These are phyloP conservation scores for Tulasnella calospora DNA, from an alignment of 768 basidiomycete genomes.

Conservation along the genomic window DNA sequence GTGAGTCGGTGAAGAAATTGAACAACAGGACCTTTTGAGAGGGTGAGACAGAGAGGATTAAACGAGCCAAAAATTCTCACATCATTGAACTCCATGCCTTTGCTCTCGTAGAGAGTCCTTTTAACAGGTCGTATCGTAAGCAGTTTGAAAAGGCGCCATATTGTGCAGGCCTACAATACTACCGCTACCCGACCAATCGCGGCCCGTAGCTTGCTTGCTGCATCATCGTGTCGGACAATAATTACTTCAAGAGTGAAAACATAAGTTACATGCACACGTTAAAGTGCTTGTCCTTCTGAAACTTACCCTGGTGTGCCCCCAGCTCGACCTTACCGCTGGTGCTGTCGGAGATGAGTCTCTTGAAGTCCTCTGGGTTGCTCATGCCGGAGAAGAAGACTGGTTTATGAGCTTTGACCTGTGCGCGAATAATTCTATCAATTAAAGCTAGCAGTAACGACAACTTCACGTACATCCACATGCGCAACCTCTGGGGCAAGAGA, in stretches of 20 bases:
- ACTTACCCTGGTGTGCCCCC: neutral
- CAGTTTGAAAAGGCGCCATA: neutral
- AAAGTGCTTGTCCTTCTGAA: neutral
- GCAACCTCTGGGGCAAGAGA: constrained; percentile 37
- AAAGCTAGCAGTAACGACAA: constrained; percentile 41
- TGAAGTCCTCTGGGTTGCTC: neutral
- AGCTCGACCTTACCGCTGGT: neutral
- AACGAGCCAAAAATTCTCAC: constrained; percentile 35
- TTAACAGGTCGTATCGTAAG: too few species aligned
- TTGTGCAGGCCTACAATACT: neutral
- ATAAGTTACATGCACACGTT: neutral
- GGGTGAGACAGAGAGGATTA: neutral
- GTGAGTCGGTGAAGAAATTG: constrained; percentile 68
- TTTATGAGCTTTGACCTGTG: neutral
- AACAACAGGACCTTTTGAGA: constrained; percentile 59
- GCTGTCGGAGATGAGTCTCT: neutral
- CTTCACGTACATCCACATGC: constrained; percentile 29
- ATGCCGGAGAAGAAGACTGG: constrained; percentile 6
- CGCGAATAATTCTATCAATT: neutral
- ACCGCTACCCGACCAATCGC: neutral
- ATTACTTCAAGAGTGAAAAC: neutral
- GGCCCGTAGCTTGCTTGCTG: neutral
- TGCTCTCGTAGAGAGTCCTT: constrained; percentile 55
- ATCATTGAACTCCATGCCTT: constrained; percentile 64
- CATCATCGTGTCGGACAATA: neutral